These are phyloP conservation scores for Rhizopogon rudus DNA, from an alignment of 768 basidiomycete genomes.

Conservation along the genomic window DNA sequence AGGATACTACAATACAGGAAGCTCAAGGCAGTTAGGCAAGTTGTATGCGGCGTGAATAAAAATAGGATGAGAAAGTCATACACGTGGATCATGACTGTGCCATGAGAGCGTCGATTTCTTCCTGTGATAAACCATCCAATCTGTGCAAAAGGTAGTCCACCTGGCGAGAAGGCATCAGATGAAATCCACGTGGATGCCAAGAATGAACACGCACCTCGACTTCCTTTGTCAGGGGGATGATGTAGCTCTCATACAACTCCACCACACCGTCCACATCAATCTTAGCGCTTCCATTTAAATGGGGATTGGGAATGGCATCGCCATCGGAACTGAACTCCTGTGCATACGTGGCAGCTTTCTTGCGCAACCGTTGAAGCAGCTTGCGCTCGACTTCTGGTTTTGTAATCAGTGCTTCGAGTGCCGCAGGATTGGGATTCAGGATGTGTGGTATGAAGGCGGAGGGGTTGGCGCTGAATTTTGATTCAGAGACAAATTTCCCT, in stretches of 20 bases:
- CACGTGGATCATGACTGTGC: conserved; percentile 7
- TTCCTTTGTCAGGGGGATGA: conserved; percentile 97
- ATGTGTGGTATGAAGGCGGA: conserved; percentile 92
- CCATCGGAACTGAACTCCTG: conserved; percentile 78
- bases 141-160: conserved; percentile 94
- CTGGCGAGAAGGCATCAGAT: conserved; percentile 33
- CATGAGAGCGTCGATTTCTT: conserved; percentile 68
- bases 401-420: conserved; percentile 86
- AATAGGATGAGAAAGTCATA: not conserved
- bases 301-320: conserved; percentile 34
- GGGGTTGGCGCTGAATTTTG: conserved; percentile 88
- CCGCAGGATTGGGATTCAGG: conserved; percentile 65
- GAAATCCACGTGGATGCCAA: not conserved
- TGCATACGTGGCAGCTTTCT: conserved; percentile 78
- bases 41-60: not conserved
- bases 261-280: conserved; percentile 94
- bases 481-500: conserved; percentile 99
- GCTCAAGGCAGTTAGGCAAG: not conserved
- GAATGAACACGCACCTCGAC: conserved; percentile 71
- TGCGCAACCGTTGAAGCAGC: conserved; percentile 75
- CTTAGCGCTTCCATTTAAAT: conserved; percentile 43
- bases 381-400: conserved; percentile 93
- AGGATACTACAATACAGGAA: not conserved
- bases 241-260: conserved; percentile 88
- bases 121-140: conserved; percentile 77